Conservation (phyloP, 306 rosid species). For the Acacia melanoxylon region DNA sequence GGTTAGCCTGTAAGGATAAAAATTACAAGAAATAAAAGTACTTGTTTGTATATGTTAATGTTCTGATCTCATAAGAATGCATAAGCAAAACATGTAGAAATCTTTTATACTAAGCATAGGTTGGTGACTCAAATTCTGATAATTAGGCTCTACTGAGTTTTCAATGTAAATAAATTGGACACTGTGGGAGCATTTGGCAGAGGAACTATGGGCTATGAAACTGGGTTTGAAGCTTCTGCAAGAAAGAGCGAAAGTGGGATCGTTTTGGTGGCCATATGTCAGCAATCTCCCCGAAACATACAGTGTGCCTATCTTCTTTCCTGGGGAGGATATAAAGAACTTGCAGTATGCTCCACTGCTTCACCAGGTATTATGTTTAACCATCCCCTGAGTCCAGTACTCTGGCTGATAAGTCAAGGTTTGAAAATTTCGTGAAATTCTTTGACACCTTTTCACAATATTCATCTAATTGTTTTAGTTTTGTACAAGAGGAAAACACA, state of each 20-base stretch:
- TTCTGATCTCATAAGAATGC: neutral
- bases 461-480: neutral
- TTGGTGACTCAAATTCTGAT: constrained; percentile 48
- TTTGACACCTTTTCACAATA: neutral
- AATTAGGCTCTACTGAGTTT: constrained; percentile 65
- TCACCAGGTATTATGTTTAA: constrained; percentile 62
- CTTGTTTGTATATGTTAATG: neutral
- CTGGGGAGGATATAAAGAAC: constrained; percentile 81
- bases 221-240: constrained; percentile 95
- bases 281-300: constrained; percentile 83
- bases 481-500: neutral
- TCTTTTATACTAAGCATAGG: constrained; percentile 29
- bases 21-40: neutral
- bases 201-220: constrained; percentile 97
- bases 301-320: constrained; percentile 78
- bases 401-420: neutral
- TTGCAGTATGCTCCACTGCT: constrained; percentile 98
- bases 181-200: constrained; percentile 94
- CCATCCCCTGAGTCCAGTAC: neutral
- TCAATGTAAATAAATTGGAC: constrained; percentile 79
- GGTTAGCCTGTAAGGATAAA: neutral
- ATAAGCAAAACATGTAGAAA: neutral
- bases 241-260: constrained; percentile 90
- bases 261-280: constrained; percentile 96
- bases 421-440: neutral